Percentiles rank a stretch among this genome's conserved stretches.
These are phyloP conservation scores for Fusarium staphyleae DNA, from an alignment of 2,329 filamentous ascomycete species.

Conservation along the genomic window DNA sequence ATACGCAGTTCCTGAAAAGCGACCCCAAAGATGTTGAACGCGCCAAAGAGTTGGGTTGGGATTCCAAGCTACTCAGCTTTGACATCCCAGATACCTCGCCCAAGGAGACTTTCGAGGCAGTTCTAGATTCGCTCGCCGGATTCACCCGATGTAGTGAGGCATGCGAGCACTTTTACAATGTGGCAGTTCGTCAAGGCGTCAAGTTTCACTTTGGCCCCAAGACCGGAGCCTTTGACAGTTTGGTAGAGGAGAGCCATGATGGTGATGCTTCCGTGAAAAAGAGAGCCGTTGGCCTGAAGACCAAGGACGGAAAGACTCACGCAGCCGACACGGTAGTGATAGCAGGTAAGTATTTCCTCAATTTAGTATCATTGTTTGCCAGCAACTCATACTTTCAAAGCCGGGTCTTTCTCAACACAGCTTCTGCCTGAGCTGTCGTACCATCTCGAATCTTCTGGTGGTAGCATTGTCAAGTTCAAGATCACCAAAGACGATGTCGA, in stretches of 20 bases:
- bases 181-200: neutral
- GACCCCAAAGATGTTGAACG: neutral
- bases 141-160: neutral
- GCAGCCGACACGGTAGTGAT: neutral
- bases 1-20: neutral
- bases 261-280: neutral
- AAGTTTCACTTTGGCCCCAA: neutral
- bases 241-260: neutral
- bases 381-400: neutral
- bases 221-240: neutral
- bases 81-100: neutral
- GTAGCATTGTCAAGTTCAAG: neutral
- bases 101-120: neutral
- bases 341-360: neutral
- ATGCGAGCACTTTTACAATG: neutral
- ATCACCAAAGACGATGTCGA: too few relatives aligned
- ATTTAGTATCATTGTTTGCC: neutral
- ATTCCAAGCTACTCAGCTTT: neutral
- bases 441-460: constrained; percentile 1
- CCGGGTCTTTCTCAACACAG: constrained; percentile 1
- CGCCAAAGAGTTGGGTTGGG: neutral
- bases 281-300: neutral
- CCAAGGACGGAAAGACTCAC: neutral
- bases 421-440: constrained; percentile 1
- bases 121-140: neutral